Percentiles rank a stretch among this genome's conserved stretches.
Conservation (phyloP, 2,329 filamentous ascomycete species). For the Stagonosporopsis rhizophila region DNA sequence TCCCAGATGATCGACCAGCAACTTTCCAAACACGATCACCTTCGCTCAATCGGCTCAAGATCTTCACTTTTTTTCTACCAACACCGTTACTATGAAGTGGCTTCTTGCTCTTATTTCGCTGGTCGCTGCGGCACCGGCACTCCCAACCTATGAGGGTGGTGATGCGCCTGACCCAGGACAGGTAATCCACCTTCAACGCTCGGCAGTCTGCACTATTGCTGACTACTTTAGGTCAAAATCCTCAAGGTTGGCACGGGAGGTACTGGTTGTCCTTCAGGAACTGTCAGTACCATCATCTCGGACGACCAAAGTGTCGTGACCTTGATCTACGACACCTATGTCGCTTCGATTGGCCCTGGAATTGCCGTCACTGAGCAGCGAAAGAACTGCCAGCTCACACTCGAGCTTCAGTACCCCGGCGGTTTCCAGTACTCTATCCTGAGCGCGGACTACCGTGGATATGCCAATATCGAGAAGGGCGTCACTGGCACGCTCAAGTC, state of each 20-base stretch:
- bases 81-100: conserved; percentile 48
- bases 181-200: conserved; percentile 21
- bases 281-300: conserved; percentile 53
- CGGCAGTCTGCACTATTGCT: conserved; percentile 1
- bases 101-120: conserved; percentile 44
- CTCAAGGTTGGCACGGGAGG: conserved; percentile 56
- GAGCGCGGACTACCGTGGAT: conserved; percentile 61
- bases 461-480: conserved; percentile 55
- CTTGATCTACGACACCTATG: conserved; percentile 61
- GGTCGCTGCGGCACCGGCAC: conserved; percentile 38
- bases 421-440: conserved; percentile 63
- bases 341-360: conserved; percentile 58
- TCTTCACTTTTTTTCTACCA: conserved; percentile 16
- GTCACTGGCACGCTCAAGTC: conserved; percentile 59
- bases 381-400: conserved; percentile 63
- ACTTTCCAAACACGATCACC: conserved; percentile 18
- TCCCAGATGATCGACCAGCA: conserved; percentile 40
- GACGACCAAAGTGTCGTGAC: conserved; percentile 56
- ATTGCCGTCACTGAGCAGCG: conserved; percentile 54
- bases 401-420: conserved; percentile 59
- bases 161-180: conserved; percentile 41
- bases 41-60: conserved; percentile 29
- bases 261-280: conserved; percentile 56
- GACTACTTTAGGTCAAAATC: conserved; percentile 50
- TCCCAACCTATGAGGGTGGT: conserved; percentile 23